These are phyloP conservation scores for Beauveria sp. DNA, from an alignment of 2,329 filamentous ascomycete genomes.

Conservation along the genomic window DNA sequence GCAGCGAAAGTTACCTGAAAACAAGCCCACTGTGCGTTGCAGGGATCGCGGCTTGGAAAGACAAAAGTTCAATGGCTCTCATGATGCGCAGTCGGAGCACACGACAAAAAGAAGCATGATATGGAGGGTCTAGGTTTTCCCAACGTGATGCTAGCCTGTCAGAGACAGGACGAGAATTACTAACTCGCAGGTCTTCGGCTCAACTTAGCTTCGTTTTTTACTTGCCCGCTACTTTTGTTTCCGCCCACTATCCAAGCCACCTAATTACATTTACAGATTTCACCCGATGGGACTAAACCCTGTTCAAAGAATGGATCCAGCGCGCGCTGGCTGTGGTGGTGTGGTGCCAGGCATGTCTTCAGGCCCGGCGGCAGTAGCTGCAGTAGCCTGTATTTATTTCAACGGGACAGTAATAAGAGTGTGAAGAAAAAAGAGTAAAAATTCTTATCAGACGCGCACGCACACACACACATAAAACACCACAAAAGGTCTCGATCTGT, in stretches of 20 bases:
- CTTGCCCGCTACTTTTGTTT: background rate
- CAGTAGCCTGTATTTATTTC: background rate
- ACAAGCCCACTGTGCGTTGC: background rate
- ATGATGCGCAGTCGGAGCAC: background rate
- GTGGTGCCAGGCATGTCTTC: background rate
- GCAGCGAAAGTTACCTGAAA: background rate
- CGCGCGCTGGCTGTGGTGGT: background rate
- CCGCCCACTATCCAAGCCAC: constrained; percentile 4
- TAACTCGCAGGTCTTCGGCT: background rate
- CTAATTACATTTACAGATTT: constrained; percentile 1
- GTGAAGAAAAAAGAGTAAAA: background rate
- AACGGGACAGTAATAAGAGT: background rate
- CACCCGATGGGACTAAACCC: constrained; percentile 9
- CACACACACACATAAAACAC: background rate
- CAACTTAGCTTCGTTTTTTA: background rate
- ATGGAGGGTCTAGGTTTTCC: background rate
- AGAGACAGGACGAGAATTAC: background rate
- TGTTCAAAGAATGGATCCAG: constrained; percentile 8
- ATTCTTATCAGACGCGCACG: background rate
- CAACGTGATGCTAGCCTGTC: background rate
- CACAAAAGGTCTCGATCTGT: background rate
- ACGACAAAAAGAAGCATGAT: no score
- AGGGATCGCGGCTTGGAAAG: background rate
- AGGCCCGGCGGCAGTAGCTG: background rate
- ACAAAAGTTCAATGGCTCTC: background rate